Conservation (phyloP, 2,329 filamentous ascomycete species). For the Hypomyces rosellus region DNA sequence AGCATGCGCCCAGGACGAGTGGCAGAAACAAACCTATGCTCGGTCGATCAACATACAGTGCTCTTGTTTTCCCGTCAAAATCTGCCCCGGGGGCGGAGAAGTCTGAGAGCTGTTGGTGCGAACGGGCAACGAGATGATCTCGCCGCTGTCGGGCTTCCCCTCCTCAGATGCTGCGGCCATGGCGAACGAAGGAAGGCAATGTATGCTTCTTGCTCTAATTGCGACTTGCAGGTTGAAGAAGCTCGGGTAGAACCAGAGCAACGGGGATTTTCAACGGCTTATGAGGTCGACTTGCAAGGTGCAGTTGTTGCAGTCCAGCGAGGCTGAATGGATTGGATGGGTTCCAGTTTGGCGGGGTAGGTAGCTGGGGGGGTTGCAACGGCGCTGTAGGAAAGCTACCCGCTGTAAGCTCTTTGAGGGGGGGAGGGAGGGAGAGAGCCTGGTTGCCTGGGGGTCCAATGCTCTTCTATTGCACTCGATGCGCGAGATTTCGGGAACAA, state of each 20-base stretch:
- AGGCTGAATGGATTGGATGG: background rate
- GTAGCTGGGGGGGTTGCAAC: background rate
- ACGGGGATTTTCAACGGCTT: background rate
- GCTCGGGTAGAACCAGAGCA: background rate
- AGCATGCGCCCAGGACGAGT: too few relatives aligned
- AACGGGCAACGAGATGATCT: slow-evolving; percentile 23
- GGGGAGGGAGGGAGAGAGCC: too few relatives aligned
- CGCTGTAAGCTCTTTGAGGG: too few relatives aligned
- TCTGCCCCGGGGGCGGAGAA: slow-evolving; percentile 37
- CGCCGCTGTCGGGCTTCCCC: slow-evolving; percentile 19
- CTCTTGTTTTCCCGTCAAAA: slow-evolving; percentile 91
- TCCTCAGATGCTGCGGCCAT: slow-evolving; percentile 24
- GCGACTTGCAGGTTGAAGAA: background rate
- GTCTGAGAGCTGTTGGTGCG: slow-evolving; percentile 22
- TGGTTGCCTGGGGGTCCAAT: too few relatives aligned
- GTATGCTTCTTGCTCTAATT: background rate
- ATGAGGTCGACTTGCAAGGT: background rate
- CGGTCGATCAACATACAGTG: slow-evolving; percentile 62
- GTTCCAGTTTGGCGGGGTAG: background rate
- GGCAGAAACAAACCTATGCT: background rate
- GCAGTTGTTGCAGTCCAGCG: background rate
- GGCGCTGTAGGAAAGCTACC: too few relatives aligned
- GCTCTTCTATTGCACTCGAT: too few relatives aligned
- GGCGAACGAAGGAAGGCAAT: slow-evolving; percentile 1
- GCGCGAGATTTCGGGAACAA: too few relatives aligned